These are phyloP conservation scores for Mycosphaerella sp. DNA, from an alignment of 2,329 filamentous ascomycete species.

Conservation along the genomic window DNA sequence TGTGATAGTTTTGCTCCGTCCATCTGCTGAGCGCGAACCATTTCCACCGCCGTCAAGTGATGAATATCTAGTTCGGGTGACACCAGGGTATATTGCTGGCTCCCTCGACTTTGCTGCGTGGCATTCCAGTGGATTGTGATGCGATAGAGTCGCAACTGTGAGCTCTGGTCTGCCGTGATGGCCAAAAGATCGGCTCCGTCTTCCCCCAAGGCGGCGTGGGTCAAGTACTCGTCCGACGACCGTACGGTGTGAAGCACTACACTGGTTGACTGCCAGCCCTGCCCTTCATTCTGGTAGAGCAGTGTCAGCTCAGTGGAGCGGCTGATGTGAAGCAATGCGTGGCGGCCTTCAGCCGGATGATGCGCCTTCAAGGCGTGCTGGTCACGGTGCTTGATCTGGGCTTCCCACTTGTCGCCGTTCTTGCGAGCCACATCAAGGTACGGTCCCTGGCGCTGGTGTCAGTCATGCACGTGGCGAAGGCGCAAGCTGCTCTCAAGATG, in stretches of 20 bases:
- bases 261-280: constrained; percentile 62
- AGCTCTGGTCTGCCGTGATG: constrained; percentile 61
- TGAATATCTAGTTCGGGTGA: constrained; percentile 29
- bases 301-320: constrained; percentile 67
- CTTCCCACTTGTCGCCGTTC: constrained; percentile 54
- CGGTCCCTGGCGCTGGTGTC: constrained; percentile 29
- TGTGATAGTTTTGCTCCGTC: constrained; percentile 26
- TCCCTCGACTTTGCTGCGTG: constrained; percentile 33
- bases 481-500: neutral
- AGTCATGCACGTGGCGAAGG: constrained; percentile 11
- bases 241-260: constrained; percentile 48
- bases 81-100: constrained; percentile 24
- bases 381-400: constrained; percentile 60
- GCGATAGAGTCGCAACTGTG: constrained; percentile 67
- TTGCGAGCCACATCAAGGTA: constrained; percentile 36
- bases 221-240: constrained; percentile 59
- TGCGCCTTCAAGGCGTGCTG: constrained; percentile 57
- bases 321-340: constrained; percentile 71
- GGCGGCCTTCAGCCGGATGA: constrained; percentile 65
- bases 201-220: constrained; percentile 65
- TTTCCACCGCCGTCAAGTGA: constrained; percentile 26
- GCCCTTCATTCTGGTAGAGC: constrained; percentile 69
- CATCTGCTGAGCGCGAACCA: constrained; percentile 26
- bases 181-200: constrained; percentile 54
- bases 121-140: constrained; percentile 69